Conservation (phyloP, 768 basidiomycete genomes). For the Mycena chlorophos region DNA sequence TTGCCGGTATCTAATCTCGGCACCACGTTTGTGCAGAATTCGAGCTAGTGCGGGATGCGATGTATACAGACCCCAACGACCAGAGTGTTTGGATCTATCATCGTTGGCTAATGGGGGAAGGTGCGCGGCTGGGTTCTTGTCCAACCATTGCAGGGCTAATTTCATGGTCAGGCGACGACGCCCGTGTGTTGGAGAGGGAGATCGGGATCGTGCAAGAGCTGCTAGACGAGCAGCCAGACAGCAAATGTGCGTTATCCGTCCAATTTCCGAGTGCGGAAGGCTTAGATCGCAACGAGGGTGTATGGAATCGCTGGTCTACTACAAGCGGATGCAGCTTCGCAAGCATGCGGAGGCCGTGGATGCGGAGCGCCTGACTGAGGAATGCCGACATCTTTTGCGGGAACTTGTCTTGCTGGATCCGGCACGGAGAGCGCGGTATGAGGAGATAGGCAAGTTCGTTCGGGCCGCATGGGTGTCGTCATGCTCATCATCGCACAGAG, state of each 20-base stretch:
- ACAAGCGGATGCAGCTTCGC: conserved; percentile 67
- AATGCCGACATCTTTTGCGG: conserved; percentile 53
- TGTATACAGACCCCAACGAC: conserved; percentile 95
- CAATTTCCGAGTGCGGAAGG: background rate
- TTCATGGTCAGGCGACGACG: conserved; percentile 53
- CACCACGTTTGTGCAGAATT: conserved; percentile 65
- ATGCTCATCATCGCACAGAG: conserved; percentile 6
- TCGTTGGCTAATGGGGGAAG: conserved; percentile 88
- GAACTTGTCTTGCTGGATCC: conserved; percentile 67
- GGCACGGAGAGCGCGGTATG: conserved; percentile 64
- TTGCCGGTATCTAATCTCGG: background rate
- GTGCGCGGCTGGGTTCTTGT: conserved; percentile 35
- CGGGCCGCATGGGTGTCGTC: background rate
- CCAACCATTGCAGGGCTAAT: background rate
- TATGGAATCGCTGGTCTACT: conserved; percentile 87
- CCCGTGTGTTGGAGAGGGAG: conserved; percentile 65
- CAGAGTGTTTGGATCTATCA: conserved; percentile 99
- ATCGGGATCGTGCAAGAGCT: conserved; percentile 80
- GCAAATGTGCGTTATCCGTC: conserved; percentile 63
- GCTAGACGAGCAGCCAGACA: conserved; percentile 85
- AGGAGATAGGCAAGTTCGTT: conserved; percentile 53
- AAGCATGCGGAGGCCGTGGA: conserved; percentile 40
- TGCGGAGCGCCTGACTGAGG: conserved; percentile 37
- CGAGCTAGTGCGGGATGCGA: conserved; percentile 86
- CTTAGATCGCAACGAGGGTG: conserved; percentile 66